Evolutionary conservation across 495 filamentous ascomycete genomes (phyloP).

Genomic region (Rhypophila decipiens): DNA sequence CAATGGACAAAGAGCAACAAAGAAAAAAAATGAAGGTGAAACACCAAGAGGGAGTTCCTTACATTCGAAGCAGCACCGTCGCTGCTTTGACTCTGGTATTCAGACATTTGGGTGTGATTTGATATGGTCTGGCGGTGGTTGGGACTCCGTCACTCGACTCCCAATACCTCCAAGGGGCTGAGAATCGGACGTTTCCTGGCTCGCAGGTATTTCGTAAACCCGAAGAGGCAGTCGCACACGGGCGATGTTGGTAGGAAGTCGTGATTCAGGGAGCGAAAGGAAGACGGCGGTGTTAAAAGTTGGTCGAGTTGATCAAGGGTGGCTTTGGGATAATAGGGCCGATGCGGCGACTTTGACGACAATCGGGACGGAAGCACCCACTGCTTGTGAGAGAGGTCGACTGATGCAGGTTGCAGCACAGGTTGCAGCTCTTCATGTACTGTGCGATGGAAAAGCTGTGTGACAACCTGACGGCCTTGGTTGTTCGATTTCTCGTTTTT

Average conservation of each 20-base stretch:
- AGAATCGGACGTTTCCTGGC: too few species aligned
- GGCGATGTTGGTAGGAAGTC: background rate
- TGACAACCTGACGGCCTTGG: too few species aligned
- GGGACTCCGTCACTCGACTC: slow-evolving; percentile 2
- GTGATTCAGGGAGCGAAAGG: background rate
- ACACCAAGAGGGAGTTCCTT: slow-evolving; percentile 8
- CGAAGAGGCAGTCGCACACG: too few species aligned
- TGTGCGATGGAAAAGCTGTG: background rate
- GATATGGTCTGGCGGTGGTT: background rate
- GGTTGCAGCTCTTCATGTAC: background rate
- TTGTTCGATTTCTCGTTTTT: too few species aligned
- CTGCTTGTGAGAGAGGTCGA: background rate
- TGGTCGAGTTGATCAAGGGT: background rate
- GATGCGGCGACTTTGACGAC: slow-evolving; percentile 2
- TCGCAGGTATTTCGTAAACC: too few species aligned
- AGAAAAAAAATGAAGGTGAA: background rate
- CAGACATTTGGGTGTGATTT: too few species aligned
- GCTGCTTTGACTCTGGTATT: slow-evolving; percentile 19
- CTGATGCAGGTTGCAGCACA: slow-evolving; percentile 1
- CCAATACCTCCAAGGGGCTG: slow-evolving; percentile 6
- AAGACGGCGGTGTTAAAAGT: background rate
- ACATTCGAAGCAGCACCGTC: slow-evolving; percentile 22
- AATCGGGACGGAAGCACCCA: background rate
- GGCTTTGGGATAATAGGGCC: slow-evolving; percentile 14
- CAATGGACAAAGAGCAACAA: background rate